Percentiles rank a stretch among this genome's conserved stretches.
phyloP scores from a whole-genome alignment of 352 stramenopile species.

The Blastocystis sp. region DNA sequence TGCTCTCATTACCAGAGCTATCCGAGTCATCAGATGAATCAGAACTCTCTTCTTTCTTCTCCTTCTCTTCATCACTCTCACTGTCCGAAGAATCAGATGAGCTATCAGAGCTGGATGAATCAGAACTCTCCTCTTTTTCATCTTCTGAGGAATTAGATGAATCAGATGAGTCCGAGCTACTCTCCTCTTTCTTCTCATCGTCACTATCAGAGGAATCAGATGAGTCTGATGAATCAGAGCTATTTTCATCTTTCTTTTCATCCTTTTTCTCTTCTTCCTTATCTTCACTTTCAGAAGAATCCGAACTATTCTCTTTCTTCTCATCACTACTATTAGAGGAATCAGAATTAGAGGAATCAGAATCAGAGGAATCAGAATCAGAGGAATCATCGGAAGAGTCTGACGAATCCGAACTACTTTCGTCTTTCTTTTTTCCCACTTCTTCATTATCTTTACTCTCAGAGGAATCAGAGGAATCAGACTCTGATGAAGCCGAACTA shows the following conservation, averaged over 20 bases:
- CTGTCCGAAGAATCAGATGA: constrained; percentile 35
- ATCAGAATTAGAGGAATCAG: constrained; percentile 5
- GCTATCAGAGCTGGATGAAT: constrained; percentile 53
- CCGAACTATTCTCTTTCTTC: not conserved
- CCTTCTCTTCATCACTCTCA: constrained; percentile 63
- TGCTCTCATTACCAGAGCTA: not conserved
- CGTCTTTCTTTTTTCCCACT: constrained; percentile 24
- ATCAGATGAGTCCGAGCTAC: constrained; percentile 60
- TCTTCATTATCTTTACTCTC: not conserved
- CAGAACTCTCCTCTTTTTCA: constrained; percentile 5
- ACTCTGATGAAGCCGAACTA: not conserved
- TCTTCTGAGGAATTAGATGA: constrained; percentile 12
- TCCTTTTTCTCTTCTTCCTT: constrained; percentile 64
- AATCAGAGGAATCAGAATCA: constrained; percentile 44
- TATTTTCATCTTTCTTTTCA: constrained; percentile 56
- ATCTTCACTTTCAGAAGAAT: constrained; percentile 36
- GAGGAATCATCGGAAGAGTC: not conserved
- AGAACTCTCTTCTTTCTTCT: constrained; percentile 64
- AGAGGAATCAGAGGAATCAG: too few relatives aligned
- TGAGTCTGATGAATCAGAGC: not conserved
- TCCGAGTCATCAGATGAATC: constrained; percentile 27
- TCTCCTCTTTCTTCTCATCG: constrained; percentile 63
- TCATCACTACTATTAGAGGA: not conserved
- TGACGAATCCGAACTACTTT: not conserved
- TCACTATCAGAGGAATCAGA: constrained; percentile 7